Base-by-base conservation (phyloP, 805 yeast genomes). In the Starmerella powellii region DNA sequence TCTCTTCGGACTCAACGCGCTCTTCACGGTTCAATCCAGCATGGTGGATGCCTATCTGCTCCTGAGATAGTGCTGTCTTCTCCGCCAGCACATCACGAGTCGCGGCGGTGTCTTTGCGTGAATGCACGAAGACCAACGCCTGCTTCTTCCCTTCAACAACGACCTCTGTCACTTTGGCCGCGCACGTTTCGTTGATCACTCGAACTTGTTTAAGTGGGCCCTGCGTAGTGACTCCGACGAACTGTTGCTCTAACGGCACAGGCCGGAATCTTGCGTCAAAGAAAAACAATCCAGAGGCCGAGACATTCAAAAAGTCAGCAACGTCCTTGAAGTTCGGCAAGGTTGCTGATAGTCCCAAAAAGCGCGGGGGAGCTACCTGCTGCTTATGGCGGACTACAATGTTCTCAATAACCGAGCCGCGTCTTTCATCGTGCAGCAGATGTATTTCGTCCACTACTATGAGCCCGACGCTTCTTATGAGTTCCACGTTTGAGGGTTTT, bases 21-120 rank as follows among this genome's bases (percentile, higher is more conserved):
- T 87, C 96, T 0, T 85, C 65, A 49, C 97, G 68, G 26, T 82
- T 64, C 86, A 91, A 78, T 53, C 99, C 99, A 0, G 99, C 99
- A 65, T 91, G 97, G 60, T 91, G 99, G 3, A 81, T 72, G 40
- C 96, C 97, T 60, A 88, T 78, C 0, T 97, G 26, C 4, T 17
- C 13, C 97, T 44, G 65, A 55, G 84, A 84, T 4, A 17, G 21
- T 15, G 34, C 73, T 53, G 28, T 75, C 54, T 12, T 57, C 58
- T 8, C 67, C 63, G 27, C 71, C 49, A 37, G 72, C 70, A 18
- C 18, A 8, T 76, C 79, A 33, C 70, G 70, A 0, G 95, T 95
- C 0, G 95, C 81, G 51, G 80, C 75, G 0, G 98, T 91, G 38
- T 88, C 97, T 55, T 85, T 87, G 52, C 97, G 68, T 0, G 95